Evolutionary conservation across 495 filamentous ascomycete genomes (phyloP), one percentile per base, ranked within the genome.

Genomic region (Parachaetomium inaequale): DNA sequence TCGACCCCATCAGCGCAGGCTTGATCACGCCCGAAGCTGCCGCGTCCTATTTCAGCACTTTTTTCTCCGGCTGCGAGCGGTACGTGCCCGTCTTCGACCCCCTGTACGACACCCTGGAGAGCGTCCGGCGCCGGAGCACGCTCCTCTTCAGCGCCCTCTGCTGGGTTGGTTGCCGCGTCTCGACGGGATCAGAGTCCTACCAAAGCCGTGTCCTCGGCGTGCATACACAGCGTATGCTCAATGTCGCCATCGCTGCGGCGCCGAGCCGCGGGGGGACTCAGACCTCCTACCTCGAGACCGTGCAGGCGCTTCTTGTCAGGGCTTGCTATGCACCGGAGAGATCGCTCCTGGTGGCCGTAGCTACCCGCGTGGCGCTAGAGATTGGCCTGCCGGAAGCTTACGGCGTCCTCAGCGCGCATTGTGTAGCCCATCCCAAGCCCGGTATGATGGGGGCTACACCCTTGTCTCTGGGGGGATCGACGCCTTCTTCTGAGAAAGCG

Each of bases 81-180:
- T 52, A 52, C 17, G 49, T 52, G 28, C 49, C 49, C 49, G 29
- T 52, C 2, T 52, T 52, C 49, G 26, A 34, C 11, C 28, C 49
- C 0, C 7, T 7, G 3, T 34, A 31, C 49, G 49, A 52, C 28
- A 52, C 28, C 28, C 12, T 52, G 7, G 49, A 52, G 15, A 52
- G 49, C 29, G 49, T 52, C 29, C 49, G 49, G 28, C 17, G 6
- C 29, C 49, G 49, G 3, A 52, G 49, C 17, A 8, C 49, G 4
- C 14, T 52, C 29, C 49, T 52, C 29, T 34, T 52, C 49, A 52
- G 49, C 29, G 49, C 49, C 17, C n/a, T 52, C 12, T 52, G 49
- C 15, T 52, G 28, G 1, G 29, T 52, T 26, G 49, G 49, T 11
- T 52, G 28, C 28, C 49, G 49, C 49, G 29, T 52, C 28, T 4